Evolutionary conservation across 2,329 filamentous ascomycete genomes (phyloP).

Genomic region (Pseudogymnoascus sp.): DNA sequence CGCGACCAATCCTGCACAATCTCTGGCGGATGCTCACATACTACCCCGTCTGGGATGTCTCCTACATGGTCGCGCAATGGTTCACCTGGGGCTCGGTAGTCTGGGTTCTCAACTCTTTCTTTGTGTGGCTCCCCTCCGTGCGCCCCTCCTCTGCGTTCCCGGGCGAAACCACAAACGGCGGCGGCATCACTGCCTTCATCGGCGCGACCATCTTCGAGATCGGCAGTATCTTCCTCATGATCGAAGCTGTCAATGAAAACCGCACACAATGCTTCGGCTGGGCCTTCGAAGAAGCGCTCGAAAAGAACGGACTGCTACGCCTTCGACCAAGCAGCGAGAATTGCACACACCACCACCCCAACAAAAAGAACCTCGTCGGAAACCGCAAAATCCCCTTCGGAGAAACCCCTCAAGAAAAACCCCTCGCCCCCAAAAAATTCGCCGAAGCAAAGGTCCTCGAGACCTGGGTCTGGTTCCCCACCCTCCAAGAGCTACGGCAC

Average conservation of each 20-base stretch:
- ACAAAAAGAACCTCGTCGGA: conserved; percentile 32
- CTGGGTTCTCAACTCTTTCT: conserved; percentile 55
- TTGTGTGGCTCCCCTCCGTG: conserved; percentile 52
- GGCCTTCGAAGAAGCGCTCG: conserved; percentile 48
- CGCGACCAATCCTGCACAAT: conserved; percentile 23
- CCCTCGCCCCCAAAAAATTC: conserved; percentile 10
- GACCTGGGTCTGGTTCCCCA: conserved; percentile 54
- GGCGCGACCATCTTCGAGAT: conserved; percentile 60
- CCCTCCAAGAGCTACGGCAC: conserved; percentile 44
- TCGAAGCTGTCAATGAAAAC: conserved; percentile 64
- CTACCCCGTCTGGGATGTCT: conserved; percentile 49
- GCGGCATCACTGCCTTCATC: conserved; percentile 57
- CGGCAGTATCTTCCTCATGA: conserved; percentile 53
- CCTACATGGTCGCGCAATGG: conserved; percentile 44
- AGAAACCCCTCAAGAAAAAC: not conserved
- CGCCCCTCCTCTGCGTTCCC: conserved; percentile 45
- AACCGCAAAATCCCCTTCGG: conserved; percentile 18
- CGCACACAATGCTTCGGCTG: conserved; percentile 59
- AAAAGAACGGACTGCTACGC: conserved; percentile 21
- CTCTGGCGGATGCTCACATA: conserved; percentile 41
- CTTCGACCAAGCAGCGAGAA: conserved; percentile 17
- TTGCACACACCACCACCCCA: conserved; percentile 36
- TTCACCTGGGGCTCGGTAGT: conserved; percentile 47
- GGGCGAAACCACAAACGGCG: conserved; percentile 44
- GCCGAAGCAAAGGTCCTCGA: not conserved